These are phyloP conservation scores for Kregervanrija pseudodelftensis DNA, from an alignment of 805 yeast genomes.

Conservation along the genomic window DNA sequence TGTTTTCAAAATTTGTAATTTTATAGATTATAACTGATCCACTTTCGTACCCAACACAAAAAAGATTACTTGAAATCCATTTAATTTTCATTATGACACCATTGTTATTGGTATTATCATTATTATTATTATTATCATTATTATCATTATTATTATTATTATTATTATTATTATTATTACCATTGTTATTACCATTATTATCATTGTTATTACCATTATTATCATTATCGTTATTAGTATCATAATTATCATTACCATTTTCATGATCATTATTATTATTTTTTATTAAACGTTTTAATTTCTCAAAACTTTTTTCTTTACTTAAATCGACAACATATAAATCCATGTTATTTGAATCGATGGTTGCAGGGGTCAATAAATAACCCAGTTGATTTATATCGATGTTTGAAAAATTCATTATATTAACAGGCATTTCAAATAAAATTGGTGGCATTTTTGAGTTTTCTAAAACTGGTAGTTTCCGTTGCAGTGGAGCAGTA, in stretches of 20 bases:
- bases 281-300: constrained; percentile 25
- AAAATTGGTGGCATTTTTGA: constrained; percentile 14
- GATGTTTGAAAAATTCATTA: constrained; percentile 67
- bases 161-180: constrained; percentile 9
- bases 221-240: constrained; percentile 1
- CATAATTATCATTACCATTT: constrained; percentile 8
- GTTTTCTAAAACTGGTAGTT: background rate
- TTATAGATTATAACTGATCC: constrained; percentile 44
- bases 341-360: constrained; percentile 58
- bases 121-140: too few species aligned
- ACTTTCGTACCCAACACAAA: constrained; percentile 64
- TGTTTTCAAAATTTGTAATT: constrained; percentile 12
- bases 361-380: constrained; percentile 55
- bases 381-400: constrained; percentile 26
- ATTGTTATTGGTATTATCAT: constrained; percentile 14
- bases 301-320: background rate
- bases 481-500: constrained; percentile 12
- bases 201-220: constrained; percentile 1
- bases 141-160: background rate
- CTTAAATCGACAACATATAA: constrained; percentile 36
- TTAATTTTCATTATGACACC: constrained; percentile 64
- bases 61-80: constrained; percentile 28
- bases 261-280: background rate
- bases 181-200: constrained; percentile 3
- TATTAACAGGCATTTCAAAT: constrained; percentile 59